Conservation (phyloP, 164 flowering plant species). For the Annona cherimola region DNA sequence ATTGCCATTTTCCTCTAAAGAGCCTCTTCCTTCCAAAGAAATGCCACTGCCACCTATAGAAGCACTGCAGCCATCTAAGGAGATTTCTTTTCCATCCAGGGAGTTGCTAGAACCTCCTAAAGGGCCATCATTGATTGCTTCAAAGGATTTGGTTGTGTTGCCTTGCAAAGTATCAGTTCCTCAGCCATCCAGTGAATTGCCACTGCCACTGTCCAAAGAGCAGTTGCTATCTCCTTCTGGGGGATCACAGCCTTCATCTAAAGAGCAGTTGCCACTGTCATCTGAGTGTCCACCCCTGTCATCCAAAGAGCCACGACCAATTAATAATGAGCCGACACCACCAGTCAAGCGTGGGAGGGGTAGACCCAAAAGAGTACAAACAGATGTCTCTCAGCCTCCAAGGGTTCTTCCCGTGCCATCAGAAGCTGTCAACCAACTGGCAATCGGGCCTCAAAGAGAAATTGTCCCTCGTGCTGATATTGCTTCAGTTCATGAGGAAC, state of each 20-base stretch:
- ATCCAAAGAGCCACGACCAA: conserved; percentile 22
- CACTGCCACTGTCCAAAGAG: background rate
- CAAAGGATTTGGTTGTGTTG: too few relatives aligned
- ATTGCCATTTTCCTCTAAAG: background rate
- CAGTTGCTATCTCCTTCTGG: background rate
- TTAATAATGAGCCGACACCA: conserved; percentile 19
- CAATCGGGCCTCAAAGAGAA: conserved; percentile 22
- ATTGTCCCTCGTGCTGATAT: conserved; percentile 7
- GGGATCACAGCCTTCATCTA: conserved; percentile 10
- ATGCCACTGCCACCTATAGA: conserved; percentile 40
- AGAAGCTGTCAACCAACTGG: conserved; percentile 17
- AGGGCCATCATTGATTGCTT: too few relatives aligned
- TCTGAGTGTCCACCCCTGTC: conserved; percentile 13
- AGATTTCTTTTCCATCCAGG: background rate
- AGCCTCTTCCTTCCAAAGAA: conserved; percentile 33
- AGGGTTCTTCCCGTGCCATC: background rate
- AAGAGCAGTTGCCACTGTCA: conserved; percentile 6
- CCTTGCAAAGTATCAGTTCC: background rate
- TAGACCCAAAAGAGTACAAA: conserved; percentile 64
- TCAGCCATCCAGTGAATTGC: background rate
- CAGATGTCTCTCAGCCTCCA: conserved; percentile 26
- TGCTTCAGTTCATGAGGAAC: conserved; percentile 18
- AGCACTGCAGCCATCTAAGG: background rate
- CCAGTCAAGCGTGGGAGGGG: conserved; percentile 89
- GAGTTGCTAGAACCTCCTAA: conserved; percentile 21